Evolutionary conservation across 108 stramenopile species (phyloP).

Genomic region (Cyclotella choctawhatcheeana): DNA sequence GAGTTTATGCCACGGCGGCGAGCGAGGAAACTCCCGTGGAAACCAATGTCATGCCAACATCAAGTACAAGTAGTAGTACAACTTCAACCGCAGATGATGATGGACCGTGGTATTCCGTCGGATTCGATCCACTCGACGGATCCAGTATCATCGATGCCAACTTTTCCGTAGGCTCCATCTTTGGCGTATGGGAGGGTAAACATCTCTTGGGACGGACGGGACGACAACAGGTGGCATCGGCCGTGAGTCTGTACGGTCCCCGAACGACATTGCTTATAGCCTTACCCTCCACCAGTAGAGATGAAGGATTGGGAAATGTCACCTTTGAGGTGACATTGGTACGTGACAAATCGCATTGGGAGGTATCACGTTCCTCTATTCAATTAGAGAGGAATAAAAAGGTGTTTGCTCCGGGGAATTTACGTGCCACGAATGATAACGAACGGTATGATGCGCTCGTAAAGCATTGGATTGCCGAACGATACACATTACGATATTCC

Average conservation of each 20-base stretch:
- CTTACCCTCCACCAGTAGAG: constrained; percentile 64
- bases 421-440: constrained; percentile 90
- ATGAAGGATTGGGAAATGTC: constrained; percentile 44
- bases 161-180: constrained; percentile 94
- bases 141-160: constrained; percentile 94
- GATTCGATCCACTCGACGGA: constrained; percentile 96
- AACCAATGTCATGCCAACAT: constrained; percentile 47
- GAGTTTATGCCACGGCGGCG: constrained; percentile 57
- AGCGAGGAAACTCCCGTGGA: constrained; percentile 75
- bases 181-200: constrained; percentile 94
- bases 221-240: constrained; percentile 88
- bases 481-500: constrained; percentile 91
- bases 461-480: constrained; percentile 88
- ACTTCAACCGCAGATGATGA: constrained; percentile 32
- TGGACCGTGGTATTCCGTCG: constrained; percentile 62
- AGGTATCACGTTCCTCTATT: constrained; percentile 50
- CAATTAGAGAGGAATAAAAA: constrained; percentile 60
- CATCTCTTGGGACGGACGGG: constrained; percentile 87
- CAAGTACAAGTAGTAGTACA: too few species aligned
- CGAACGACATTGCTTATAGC: constrained; percentile 91
- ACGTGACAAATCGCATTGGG: constrained; percentile 61
- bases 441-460: constrained; percentile 85
- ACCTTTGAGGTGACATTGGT: constrained; percentile 68
- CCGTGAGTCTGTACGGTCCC: constrained; percentile 91
- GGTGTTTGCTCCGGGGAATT: constrained; percentile 93